A percentile compares a stretch with the other conserved stretches of the same genome.
Evolutionary conservation across 2,329 filamentous ascomycete genomes (phyloP).

Genomic region (Fusarium kyushuense): DNA sequence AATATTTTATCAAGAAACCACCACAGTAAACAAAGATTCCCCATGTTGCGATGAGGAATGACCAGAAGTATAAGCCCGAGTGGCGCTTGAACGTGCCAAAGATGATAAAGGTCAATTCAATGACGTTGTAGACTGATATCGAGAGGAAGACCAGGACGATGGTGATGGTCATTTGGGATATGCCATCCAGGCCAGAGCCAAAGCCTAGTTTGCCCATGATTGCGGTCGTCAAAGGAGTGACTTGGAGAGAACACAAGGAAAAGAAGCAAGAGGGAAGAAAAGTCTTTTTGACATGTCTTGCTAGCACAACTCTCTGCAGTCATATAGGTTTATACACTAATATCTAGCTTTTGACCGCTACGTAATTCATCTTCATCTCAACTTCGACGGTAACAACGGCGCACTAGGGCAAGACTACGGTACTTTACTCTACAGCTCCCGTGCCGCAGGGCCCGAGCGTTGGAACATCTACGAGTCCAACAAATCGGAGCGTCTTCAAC

Average conservation of each 20-base stretch:
- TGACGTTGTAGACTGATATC: slow-evolving; percentile 53
- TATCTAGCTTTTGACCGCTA: slow-evolving; percentile 17
- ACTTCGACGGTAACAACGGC: background rate
- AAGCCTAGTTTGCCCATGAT: slow-evolving; percentile 38
- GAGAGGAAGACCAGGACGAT: slow-evolving; percentile 50
- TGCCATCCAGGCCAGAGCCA: slow-evolving; percentile 42
- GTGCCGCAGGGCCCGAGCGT: background rate
- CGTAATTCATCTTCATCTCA: slow-evolving; percentile 9
- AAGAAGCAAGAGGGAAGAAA: background rate
- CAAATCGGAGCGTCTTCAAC: slow-evolving; percentile 10
- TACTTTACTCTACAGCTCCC: background rate
- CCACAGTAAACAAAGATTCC: slow-evolving; percentile 55
- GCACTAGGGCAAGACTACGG: slow-evolving; percentile 6
- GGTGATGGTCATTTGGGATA: slow-evolving; percentile 36
- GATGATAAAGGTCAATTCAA: slow-evolving; percentile 54
- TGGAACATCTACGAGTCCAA: background rate
- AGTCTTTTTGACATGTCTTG: background rate
- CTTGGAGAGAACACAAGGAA: too few species aligned
- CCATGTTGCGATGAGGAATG: slow-evolving; percentile 52
- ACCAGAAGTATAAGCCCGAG: slow-evolving; percentile 56
- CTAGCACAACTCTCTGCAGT: background rate
- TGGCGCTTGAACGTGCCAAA: slow-evolving; percentile 53
- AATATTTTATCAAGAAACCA: slow-evolving; percentile 61
- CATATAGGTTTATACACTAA: background rate
- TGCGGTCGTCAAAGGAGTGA: background rate